Percentiles rank a stretch among this genome's conserved stretches.
These are phyloP conservation scores for Chlamydomonas schloesseri DNA, from an alignment of 139 green algal genomes.

Conservation along the genomic window DNA sequence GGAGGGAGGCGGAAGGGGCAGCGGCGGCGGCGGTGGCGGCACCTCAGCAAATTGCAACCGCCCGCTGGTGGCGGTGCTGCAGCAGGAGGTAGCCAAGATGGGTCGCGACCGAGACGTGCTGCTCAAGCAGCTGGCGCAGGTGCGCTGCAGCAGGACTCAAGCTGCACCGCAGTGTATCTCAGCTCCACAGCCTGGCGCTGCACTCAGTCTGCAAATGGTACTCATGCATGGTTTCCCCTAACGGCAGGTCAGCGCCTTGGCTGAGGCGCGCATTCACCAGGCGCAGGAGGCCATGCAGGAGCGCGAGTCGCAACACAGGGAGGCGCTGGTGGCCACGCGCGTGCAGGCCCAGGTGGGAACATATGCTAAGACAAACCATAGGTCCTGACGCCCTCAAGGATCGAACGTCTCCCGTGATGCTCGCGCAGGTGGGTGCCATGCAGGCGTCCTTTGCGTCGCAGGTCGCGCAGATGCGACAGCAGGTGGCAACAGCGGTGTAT, in stretches of 20 bases:
- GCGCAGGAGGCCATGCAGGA: conserved; percentile 4
- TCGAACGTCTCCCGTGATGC: too few species aligned
- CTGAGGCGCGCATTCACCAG: background rate
- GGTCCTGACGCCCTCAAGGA: too few species aligned
- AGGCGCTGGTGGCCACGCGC: background rate
- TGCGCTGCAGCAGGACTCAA: background rate
- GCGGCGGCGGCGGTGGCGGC: too few species aligned
- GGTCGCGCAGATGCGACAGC: background rate
- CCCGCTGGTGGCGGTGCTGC: conserved; percentile 32
- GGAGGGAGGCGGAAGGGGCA: too few species aligned
- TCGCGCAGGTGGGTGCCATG: conserved; percentile 1
- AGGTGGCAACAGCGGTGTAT: background rate
- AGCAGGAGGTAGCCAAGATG: conserved; percentile 14
- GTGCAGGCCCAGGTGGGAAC: background rate
- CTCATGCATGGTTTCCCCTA: too few species aligned
- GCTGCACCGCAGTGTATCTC: too few species aligned
- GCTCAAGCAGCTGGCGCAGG: conserved; percentile 27
- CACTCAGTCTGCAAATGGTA: too few species aligned
- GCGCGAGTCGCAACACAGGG: background rate
- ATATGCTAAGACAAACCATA: too few species aligned
- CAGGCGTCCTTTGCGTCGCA: background rate
- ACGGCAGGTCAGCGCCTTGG: background rate
- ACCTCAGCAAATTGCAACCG: too few species aligned
- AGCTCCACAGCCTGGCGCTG: too few species aligned
- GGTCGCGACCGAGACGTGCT: conserved; percentile 28